phyloP scores from a whole-genome alignment of 2,329 filamentous ascomycete species.

The Botrytis fabae region DNA sequence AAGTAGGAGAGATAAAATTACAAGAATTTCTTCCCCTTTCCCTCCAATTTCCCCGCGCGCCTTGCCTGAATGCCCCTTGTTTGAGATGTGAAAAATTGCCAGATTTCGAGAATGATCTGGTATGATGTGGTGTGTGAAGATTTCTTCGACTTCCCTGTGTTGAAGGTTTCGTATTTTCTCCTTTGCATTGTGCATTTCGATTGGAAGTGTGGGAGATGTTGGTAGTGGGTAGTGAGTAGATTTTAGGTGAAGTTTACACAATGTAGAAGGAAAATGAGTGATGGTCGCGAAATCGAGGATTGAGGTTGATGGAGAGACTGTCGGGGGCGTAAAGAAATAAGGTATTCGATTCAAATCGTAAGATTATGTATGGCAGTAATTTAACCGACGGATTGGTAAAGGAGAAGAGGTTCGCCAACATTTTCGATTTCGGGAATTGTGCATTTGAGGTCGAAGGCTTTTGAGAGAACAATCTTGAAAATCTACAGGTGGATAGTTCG shows the following conservation, averaged over 20 bases:
- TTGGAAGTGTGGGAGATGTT: background rate
- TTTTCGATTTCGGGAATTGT: conserved; percentile 99
- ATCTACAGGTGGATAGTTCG: conserved; percentile 61
- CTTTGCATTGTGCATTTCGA: background rate
- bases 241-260: background rate
- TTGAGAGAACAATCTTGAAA: conserved; percentile 98
- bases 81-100: conserved; percentile 4
- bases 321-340: conserved; percentile 2
- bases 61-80: conserved; percentile 12
- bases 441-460: conserved; percentile 97
- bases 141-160: background rate
- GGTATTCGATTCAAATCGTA: background rate
- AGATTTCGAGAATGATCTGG: conserved; percentile 8
- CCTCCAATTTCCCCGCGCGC: conserved; percentile 12
- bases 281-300: background rate
- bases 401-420: conserved; percentile 88
- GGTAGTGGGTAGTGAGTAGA: background rate
- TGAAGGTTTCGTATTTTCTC: background rate
- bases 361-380: background rate
- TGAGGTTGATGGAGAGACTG: background rate
- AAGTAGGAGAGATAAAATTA: conserved; percentile 20
- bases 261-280: conserved; percentile 10
- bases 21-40: conserved; percentile 9
- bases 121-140: background rate
- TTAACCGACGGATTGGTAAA: conserved; percentile 67